Base-by-base conservation (phyloP, 805 yeast species). In the Wickerhamomyces canadensis region DNA sequence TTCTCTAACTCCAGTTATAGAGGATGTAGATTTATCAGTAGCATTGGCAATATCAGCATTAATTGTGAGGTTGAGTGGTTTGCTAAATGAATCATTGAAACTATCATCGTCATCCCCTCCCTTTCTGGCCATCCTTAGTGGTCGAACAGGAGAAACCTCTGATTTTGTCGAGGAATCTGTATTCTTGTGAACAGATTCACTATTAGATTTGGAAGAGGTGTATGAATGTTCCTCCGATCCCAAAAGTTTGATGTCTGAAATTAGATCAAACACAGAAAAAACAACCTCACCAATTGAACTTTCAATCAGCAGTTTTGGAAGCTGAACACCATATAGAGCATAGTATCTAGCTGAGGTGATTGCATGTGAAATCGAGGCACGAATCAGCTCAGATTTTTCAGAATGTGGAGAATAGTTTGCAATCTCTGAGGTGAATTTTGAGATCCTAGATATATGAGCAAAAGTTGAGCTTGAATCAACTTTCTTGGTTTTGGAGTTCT, bases 261-360 rank as follows among this genome's bases (percentile, higher is more conserved):
- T 51, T 37, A 80, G 67, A 45, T 80, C 84, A 52, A 84, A 80
- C 18, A 81, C 62, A 3, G 80, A 62, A 52, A 79, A 80, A 7
- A 80, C 70, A 25, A 88, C 63, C 51, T 88, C 96, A 31, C 84
- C 73, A 9, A 85, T 62, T 0, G 97, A 80, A 17, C 87, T 74
- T 58, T 86, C 82, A 15, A 88, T 70, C 3, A 87, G 72, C 16
- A 82, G 62, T 36, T 70, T 72, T 1, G 96, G 96, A 38, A 86
- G 60, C 3, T 84, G 52, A n/a, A 70, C 68, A 4, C 72, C 65
- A 48, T 83, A 80, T 10, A 78, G 62, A 1, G 84, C 75, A 57
- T 67, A 83, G 53, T 86, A 85, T 51, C 96, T 70, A 1, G 89
- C 74, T 1, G 87, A 71, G 4, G 95, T 79, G 29, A 91, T 76